Evolutionary conservation across 345 rosid genomes (phyloP).

Genomic region (Excoecaria agallocha): DNA sequence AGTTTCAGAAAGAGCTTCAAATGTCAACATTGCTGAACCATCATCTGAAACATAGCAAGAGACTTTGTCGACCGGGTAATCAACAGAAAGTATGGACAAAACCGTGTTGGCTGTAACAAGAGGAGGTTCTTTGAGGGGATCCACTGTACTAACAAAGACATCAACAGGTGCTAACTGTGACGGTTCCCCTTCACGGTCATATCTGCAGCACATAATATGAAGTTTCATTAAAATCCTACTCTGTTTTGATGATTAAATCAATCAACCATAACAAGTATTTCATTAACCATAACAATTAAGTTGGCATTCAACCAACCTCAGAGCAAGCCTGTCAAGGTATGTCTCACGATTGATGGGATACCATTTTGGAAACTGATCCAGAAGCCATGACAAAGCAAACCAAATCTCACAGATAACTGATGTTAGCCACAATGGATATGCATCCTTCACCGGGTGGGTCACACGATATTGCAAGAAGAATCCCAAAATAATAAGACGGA

Average conservation of each 20-base stretch:
- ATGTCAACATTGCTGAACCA: constrained; percentile 98
- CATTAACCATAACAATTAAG: neutral
- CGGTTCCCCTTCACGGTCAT: constrained; percentile 96
- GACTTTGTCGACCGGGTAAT: constrained; percentile 98
- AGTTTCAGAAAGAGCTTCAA: constrained; percentile 97
- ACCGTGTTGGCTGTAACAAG: constrained; percentile 97
- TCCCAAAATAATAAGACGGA: constrained; percentile 96
- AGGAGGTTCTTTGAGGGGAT: constrained; percentile 98
- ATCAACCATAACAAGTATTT: neutral
- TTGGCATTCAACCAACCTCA: constrained; percentile 55
- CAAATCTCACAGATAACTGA: constrained; percentile 99
- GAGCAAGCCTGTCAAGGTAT: constrained; percentile 83
- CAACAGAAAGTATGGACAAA: constrained; percentile 94
- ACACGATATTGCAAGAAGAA: constrained; percentile 92
- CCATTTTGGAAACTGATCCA: constrained; percentile 99
- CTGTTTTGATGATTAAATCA: neutral
- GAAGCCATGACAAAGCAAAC: constrained; percentile 99
- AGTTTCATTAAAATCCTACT: constrained; percentile 1
- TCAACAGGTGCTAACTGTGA: constrained; percentile 94
- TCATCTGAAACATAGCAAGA: constrained; percentile 99
- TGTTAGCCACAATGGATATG: constrained; percentile 89
- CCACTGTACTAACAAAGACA: constrained; percentile 99
- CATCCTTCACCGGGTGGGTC: constrained; percentile 95
- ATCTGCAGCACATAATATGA: constrained; percentile 47
- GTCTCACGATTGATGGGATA: constrained; percentile 96